Evolutionary conservation across 1,284 basidiomycete species (phyloP), one percentile per base, ranked within the genome.

Genomic region (Ganoderma meredithae): DNA sequence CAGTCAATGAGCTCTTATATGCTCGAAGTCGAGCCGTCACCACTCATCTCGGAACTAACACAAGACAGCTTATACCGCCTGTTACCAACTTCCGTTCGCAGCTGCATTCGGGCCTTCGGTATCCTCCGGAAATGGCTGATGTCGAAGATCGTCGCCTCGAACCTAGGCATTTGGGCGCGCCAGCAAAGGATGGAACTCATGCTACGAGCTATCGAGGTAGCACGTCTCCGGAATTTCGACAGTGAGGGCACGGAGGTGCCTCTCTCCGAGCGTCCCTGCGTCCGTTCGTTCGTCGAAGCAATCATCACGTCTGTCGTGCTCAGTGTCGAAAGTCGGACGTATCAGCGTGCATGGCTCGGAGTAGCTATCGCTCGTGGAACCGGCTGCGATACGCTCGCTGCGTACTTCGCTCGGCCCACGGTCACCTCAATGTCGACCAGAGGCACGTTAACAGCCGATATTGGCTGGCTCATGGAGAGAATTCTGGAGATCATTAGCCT

Each of bases 391-490:
- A 88, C 87, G 4, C 79, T 95, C 9, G 73, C 80, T 0, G 81
- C 86, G 1, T 77, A 94, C 43, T 79, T 95, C 43, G 82, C 83
- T 15, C 83, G 83, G 59, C 86, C 88, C 3, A 79, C 75, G 39
- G 79, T 85, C 3, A 81, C 83, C 43, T 78, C 82, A 1, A 79
- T 84, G 17, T 74, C 79, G n/a, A 83, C 82, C 33, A 81, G 82
- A 41, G 85, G 87, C 39, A 80, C 84, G 13, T 79, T 94, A 65
- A 88, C 89, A 12, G 85, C 91, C 17, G 93, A 95, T 75, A 85
- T 93, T 71, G 92, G 91, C 9, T 95, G 93, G 93, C 78, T 94
- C 53, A 78, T 95, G 68, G 93, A 95, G 77, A 86, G 91, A 59
- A 85, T 95, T 76, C 80, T 95, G 31, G 93, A 95, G 77, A 82